Evolutionary conservation across 2,329 filamentous ascomycete genomes (phyloP).

Genomic region (Apiospora pterosperma): DNA sequence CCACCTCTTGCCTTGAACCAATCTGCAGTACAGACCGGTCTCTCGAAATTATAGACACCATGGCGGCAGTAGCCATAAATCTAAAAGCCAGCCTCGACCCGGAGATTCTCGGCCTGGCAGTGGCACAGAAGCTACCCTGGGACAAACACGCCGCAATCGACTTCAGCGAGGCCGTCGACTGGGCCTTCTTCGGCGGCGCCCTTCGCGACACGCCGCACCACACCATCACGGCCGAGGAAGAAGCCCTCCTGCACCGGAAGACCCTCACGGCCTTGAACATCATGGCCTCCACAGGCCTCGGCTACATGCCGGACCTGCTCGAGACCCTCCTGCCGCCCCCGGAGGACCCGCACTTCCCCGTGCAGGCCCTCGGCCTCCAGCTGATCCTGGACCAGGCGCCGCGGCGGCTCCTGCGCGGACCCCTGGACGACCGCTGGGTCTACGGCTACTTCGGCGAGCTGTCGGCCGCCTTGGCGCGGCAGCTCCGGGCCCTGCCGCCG

Average conservation of each 20-base stretch:
- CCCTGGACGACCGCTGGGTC: constrained; percentile 21
- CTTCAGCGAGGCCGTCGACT: constrained; percentile 10
- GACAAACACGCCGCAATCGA: constrained; percentile 14
- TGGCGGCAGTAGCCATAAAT: constrained; percentile 2
- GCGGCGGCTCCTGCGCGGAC: constrained; percentile 17
- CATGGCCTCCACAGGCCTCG: constrained; percentile 12
- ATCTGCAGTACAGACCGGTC: not conserved
- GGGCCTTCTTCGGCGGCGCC: constrained; percentile 9
- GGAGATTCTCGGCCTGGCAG: constrained; percentile 13
- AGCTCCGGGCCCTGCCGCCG: constrained; percentile 12
- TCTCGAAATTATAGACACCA: not conserved
- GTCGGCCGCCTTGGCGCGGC: constrained; percentile 13
- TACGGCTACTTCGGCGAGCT: constrained; percentile 22
- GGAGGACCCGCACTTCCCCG: constrained; percentile 16
- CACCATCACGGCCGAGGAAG: not conserved
- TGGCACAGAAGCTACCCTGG: constrained; percentile 11
- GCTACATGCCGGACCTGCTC: constrained; percentile 20
- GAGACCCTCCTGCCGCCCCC: constrained; percentile 19
- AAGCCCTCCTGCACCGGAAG: not conserved
- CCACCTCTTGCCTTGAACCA: not conserved
- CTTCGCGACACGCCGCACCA: not conserved
- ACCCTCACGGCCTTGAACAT: not conserved
- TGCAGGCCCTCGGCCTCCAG: constrained; percentile 23
- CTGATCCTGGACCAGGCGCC: constrained; percentile 25
- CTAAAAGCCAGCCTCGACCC: constrained; percentile 13